Base-by-base conservation (phyloP, 2,329 filamentous ascomycete species). In the Neospermospora avenae region DNA sequence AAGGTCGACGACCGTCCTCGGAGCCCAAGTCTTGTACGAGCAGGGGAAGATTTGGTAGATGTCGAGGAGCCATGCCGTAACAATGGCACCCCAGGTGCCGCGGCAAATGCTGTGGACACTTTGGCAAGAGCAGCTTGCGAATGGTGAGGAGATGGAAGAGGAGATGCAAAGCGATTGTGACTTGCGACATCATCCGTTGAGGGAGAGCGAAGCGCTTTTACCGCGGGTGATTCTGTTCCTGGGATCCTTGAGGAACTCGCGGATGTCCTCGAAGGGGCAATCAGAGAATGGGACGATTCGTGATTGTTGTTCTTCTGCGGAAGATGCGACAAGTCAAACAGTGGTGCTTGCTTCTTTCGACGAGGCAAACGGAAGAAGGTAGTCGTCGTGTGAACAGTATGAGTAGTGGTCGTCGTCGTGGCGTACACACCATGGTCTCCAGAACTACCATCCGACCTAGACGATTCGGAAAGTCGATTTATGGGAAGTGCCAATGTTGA, bases 301-400 rank as follows among this genome's bases (percentile, higher is more conserved):
- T 74, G 63, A 3, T 69, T 71, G 67, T 75, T 84, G 64, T 84
- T 81, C 74, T 89, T 92, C 64, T 93, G 86, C 42, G 91, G 92
- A n/a, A 98, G 80, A 60, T 93, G 93, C 42, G 91, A 91, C 14
- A 98, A 80, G 59, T 93, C 92, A 69, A 98, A 98, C 37, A 98
- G 77, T 3, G 90, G 84, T 28, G 85, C 87, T 39, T 86, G 84
- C 61, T 89, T 85, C 70, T 89, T 91, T 69, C 91, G 83, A 55
- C 91, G 88, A 35, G 88, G 85, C 64, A 98, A 80, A 60, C 86
- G 87, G 73, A 97, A 96, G 72, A 96, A 91, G 25, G 88, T 88
- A 22, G 82, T 89, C 37, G 83, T 86, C 5, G 84, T 83, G 28
- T 83, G 80, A 14, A 82, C 77, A 10, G 82, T 85, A 64, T 89